Conservation (phyloP, 176 grass and related monocot species). For the Zizania latifolia region DNA sequence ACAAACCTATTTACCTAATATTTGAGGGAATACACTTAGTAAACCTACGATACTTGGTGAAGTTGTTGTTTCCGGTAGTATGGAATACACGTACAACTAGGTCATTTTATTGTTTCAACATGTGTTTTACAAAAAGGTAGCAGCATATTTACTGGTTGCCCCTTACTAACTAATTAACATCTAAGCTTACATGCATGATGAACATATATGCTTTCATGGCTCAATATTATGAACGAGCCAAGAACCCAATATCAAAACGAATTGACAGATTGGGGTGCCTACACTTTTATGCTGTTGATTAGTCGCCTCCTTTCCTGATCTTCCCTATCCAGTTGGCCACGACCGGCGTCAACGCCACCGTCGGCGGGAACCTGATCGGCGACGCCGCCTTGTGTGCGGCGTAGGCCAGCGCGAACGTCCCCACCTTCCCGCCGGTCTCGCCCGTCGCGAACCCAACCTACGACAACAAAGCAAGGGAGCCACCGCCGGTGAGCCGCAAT, state of each 20-base stretch:
- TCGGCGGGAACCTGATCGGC: constrained; percentile 98
- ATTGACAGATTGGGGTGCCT: background rate
- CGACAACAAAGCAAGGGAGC: background rate
- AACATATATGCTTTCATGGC: background rate
- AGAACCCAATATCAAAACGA: background rate
- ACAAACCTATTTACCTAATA: too few relatives aligned
- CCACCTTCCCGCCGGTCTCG: constrained; percentile 82
- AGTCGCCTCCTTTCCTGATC: constrained; percentile 43
- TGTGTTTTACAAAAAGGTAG: constrained; percentile 18
- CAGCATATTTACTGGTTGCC: background rate
- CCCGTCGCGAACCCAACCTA: constrained; percentile 59
- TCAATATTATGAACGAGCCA: background rate
- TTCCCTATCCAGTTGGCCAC: constrained; percentile 88
- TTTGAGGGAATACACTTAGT: too few relatives aligned
- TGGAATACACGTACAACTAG: background rate
- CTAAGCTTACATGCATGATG: constrained; percentile 9
- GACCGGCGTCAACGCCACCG: constrained; percentile 82
- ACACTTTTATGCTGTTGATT: constrained; percentile 2
- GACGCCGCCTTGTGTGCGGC: constrained; percentile 91
- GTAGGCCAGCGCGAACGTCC: constrained; percentile 85
- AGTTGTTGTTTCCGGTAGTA: too few relatives aligned
- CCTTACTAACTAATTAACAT: background rate
- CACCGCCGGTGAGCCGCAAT: background rate
- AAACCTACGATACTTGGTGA: too few relatives aligned
- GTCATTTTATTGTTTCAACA: background rate